These are phyloP conservation scores for Mycena olivaceomarginata DNA, from an alignment of 768 basidiomycete species.

Conservation along the genomic window DNA sequence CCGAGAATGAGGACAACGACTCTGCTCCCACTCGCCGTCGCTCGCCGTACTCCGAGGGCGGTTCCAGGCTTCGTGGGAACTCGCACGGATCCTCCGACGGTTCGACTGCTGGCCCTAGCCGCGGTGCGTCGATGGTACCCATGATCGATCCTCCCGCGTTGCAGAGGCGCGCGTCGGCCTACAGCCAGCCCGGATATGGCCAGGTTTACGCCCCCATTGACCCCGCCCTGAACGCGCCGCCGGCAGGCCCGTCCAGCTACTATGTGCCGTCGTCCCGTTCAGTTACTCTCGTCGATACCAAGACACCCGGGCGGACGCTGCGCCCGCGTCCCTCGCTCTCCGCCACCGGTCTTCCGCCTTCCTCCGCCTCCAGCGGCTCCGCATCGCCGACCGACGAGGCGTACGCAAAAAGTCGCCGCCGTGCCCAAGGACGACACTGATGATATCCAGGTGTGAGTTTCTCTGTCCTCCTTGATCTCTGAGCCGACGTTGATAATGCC, in stretches of 20 bases:
- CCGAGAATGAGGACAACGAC: constrained; percentile 58
- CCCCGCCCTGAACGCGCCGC: background rate
- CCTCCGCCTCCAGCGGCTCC: background rate
- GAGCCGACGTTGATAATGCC: background rate
- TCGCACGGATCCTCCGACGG: constrained; percentile 9
- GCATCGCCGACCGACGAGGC: constrained; percentile 36
- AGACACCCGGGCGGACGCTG: constrained; percentile 13
- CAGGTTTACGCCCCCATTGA: constrained; percentile 2
- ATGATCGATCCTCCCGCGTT: constrained; percentile 30
- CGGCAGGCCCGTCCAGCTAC: constrained; percentile 10
- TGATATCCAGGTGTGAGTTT: background rate
- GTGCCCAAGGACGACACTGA: constrained; percentile 8
- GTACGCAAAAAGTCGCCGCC: constrained; percentile 29
- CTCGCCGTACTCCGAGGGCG: constrained; percentile 18
- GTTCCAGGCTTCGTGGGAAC: background rate
- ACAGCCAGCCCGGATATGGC: constrained; percentile 22
- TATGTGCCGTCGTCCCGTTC: constrained; percentile 16
- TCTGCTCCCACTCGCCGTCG: background rate
- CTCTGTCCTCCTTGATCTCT: background rate
- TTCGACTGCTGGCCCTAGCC: constrained; percentile 11
- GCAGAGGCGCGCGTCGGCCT: constrained; percentile 13
- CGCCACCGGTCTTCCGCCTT: background rate
- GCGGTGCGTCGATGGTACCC: background rate
- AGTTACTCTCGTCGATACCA: constrained; percentile 6
- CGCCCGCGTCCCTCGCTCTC: constrained; percentile 20